Evolutionary conservation across 176 grass and related monocot genomes (phyloP).

Genomic region (sorghum (Sorghum bicolor)): Sorghum_bicolor_NCBIv3 NC_012870.2:70599001-70599500

Average conservation of each 20-base stretch:
- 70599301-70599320: constrained; percentile 98
- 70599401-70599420: constrained; percentile 32
- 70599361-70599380: constrained; percentile 37
- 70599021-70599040: neutral
- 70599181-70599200: neutral
- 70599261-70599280: constrained; percentile 98
- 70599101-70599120: neutral
- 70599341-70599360: constrained; percentile 43
- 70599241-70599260: constrained; percentile 99
- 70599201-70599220: constrained; percentile 6
- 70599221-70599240: constrained; percentile 91
- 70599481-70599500: constrained; percentile 48
- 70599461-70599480: constrained; percentile 93
- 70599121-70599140: neutral
- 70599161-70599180: neutral
- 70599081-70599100: neutral
- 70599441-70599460: constrained; percentile 97
- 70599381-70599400: constrained; percentile 23
- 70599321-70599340: constrained; percentile 36
- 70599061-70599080: constrained; percentile 13
- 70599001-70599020: neutral
- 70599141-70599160: neutral
- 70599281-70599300: constrained; percentile 87
- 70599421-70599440: constrained; percentile 93
- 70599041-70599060: neutral